Evolutionary conservation across 306 rosid species (phyloP), one percentile per base, ranked within the genome.

Genomic region (Ormosia emarginata): DNA sequence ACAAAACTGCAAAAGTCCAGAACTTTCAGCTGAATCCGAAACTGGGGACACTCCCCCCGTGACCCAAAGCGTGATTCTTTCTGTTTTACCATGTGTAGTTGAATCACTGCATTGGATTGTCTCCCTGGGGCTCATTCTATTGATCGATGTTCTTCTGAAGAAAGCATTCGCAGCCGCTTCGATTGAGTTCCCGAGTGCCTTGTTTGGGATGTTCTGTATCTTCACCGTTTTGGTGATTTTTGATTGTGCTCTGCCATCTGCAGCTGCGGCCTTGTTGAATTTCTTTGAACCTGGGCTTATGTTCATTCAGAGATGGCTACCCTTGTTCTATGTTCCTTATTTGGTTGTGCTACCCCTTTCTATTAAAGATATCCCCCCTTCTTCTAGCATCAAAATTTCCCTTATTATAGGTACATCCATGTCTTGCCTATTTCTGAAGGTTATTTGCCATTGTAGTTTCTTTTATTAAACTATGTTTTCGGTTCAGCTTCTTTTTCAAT

Each of bases 191-290:
- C 94, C 98, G 0, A 91, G 98, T 81, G 93, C 98, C 1, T 70
- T 93, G 83, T 93, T 91, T 49, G 97, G 97, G 69, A 91, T 93
- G 98, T 93, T 93, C 67, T 93, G 94, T 87, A 93, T 91, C 61
- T 93, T 91, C 84, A 73, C 89, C 4, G 69, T 86, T 82, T 82
- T 93, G 14, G 17, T 85, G 18, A 59, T 82, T 78, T 90, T 93
- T 56, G 97, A 93, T 80, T 85, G 69, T 67, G 82, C 87, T 62
- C 73, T 84, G 30, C 98, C 97, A 0, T 78, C 82, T 43, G 91
- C 87, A 13, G 93, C 94, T 3, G 68, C 71, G 30, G 81, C 85
- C 74, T 81, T 91, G 80, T 61, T 83, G 89, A 85, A 82, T 37
- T 93, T 91, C 87, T 93, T 93, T 70, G 84, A 93, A 67, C 98